Evolutionary conservation across 1,284 basidiomycete genomes (phyloP).

Genomic region (Peniophora sp.): DNA sequence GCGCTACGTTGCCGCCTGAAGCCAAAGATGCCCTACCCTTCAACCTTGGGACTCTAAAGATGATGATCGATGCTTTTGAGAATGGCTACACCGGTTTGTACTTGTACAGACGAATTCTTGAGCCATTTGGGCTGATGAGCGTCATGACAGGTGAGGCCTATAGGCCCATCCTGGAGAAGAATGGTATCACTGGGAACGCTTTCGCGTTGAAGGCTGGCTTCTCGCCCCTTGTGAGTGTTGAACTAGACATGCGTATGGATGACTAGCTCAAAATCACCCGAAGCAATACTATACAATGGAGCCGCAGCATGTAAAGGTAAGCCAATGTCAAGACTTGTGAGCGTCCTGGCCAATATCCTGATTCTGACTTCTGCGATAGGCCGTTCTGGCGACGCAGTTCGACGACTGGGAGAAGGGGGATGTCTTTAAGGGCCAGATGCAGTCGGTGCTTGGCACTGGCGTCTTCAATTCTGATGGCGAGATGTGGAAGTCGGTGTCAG

Average conservation of each 20-base stretch:
- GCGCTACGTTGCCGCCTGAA: background rate
- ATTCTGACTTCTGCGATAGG: constrained; percentile 3
- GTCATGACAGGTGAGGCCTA: background rate
- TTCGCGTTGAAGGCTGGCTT: background rate
- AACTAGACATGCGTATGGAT: too few relatives aligned
- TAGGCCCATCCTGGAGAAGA: background rate
- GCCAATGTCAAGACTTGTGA: background rate
- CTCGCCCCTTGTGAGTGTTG: background rate
- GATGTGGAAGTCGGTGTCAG: constrained; percentile 6
- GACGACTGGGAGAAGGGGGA: constrained; percentile 15
- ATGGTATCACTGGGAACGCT: background rate
- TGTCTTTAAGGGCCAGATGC: constrained; percentile 4
- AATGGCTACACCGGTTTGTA: background rate
- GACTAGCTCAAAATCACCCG: too few relatives aligned
- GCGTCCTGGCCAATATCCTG: background rate
- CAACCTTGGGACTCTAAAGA: background rate
- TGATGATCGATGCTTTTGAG: background rate
- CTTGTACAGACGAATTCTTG: background rate
- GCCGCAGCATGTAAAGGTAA: background rate
- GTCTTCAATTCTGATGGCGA: constrained; percentile 56
- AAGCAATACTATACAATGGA: background rate
- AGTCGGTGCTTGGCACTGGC: constrained; percentile 39
- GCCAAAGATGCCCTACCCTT: background rate
- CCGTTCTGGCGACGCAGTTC: constrained; percentile 15
- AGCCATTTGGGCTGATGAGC: background rate